These are phyloP conservation scores for Chaetomium fimeti DNA, from an alignment of 495 filamentous ascomycete genomes.

Conservation along the genomic window DNA sequence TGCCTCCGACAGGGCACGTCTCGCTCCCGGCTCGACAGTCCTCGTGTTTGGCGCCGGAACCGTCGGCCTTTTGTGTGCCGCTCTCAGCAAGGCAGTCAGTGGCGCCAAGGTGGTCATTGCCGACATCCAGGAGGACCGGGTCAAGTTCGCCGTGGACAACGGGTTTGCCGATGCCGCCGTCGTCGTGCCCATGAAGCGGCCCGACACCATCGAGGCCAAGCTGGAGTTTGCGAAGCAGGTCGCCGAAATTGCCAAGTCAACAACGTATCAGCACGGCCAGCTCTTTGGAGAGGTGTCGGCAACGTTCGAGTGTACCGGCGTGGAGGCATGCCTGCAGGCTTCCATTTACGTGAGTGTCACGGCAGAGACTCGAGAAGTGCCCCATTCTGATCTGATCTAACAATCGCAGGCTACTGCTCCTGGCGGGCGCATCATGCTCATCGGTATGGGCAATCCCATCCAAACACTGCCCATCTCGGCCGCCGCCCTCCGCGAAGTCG, in stretches of 20 bases:
- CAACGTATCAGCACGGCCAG: conserved; percentile 32
- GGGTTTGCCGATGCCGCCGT: conserved; percentile 63
- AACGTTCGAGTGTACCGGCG: conserved; percentile 93
- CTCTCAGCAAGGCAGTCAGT: conserved; percentile 52
- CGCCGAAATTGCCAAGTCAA: conserved; percentile 51
- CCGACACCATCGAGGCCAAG: conserved; percentile 56
- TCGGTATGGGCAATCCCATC: conserved; percentile 92
- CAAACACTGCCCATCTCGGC: conserved; percentile 84
- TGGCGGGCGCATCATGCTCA: conserved; percentile 78
- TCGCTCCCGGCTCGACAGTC: conserved; percentile 54
- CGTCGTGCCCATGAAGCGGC: conserved; percentile 59
- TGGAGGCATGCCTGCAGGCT: conserved; percentile 81
- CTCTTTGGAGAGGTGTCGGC: conserved; percentile 62
- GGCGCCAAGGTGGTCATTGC: conserved; percentile 61
- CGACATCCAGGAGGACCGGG: conserved; percentile 71
- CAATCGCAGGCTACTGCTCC: conserved; percentile 58
- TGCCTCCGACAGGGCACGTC: conserved; percentile 60
- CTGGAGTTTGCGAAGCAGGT: conserved; percentile 61
- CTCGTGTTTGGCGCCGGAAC: conserved; percentile 80
- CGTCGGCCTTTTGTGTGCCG: conserved; percentile 73
- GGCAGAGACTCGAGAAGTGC: background rate
- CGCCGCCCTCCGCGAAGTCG: conserved; percentile 85
- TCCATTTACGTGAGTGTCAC: conserved; percentile 66
- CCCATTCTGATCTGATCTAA: background rate
- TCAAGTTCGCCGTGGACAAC: conserved; percentile 69